Base-by-base conservation (phyloP, 352 stramenopile species). In the Phytophthora megakarya region DNA sequence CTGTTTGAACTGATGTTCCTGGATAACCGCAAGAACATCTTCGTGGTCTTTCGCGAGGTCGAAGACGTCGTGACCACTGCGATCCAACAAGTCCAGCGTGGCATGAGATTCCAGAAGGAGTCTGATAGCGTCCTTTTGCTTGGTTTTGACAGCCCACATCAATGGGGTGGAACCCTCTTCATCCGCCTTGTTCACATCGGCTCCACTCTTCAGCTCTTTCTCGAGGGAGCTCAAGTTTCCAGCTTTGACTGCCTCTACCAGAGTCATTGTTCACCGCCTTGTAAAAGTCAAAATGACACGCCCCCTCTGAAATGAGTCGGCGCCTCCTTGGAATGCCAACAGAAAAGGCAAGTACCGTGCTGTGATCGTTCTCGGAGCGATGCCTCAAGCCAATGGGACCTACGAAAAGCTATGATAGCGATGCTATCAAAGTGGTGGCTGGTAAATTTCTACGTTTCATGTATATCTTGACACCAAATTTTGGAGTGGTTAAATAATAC, bases 61-160 rank as follows among this genome's bases (percentile, higher is more conserved):
- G 9, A 70, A 46, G 7, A 52, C 48, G 21, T 40, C 33, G 9
- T 45, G n/a, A 0, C 21, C 43, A 37, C 47, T 54, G 38, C 46
- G 44, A 22, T 62, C 54, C 43, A 26, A 37, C 46, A 52, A 32
- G 37, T 61, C 46, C 23, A 70, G 25, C 49, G 48, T 48, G 21
- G 62, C 47, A 25, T 56, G 26, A 5, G 47, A 21, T 16, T 53
- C 47, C 18, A 65, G 32, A 6, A 70, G 54, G 7, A 70, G 19
- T 19, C 32, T 13, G 15, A 65, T 15, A 18, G 47, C 21, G 13
- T 70, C 38, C 10, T 40, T 38, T 5, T 39, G 48, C 23, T 38
- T 39, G 28, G 43, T 64, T 30, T 60, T 23, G 16, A 54, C 53
- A 10, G 52, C 53, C 45, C 40, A 60, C 47, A 70, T 54, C n/a